Evolutionary conservation across 768 basidiomycete species (phyloP).

Genomic region (Clathrus columnatus): DNA sequence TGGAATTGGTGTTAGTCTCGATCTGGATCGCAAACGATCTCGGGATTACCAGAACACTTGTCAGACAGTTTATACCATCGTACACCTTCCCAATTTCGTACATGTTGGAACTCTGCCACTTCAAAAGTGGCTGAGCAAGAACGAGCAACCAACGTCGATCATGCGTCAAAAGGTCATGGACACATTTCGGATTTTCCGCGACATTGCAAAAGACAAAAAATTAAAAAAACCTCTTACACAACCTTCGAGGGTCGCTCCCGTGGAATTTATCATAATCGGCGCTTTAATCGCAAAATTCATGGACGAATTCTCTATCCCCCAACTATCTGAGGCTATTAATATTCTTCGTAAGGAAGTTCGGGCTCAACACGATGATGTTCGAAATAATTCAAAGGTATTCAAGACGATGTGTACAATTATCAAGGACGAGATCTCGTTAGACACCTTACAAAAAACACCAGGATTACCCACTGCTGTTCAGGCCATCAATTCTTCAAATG

Average conservation of each 20-base stretch:
- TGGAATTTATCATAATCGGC: constrained; percentile 55
- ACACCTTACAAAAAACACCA: not conserved
- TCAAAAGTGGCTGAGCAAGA: constrained; percentile 45
- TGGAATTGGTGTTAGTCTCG: constrained; percentile 29
- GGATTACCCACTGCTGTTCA: not conserved
- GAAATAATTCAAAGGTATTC: constrained; percentile 7
- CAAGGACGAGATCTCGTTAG: not conserved
- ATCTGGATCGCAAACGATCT: constrained; percentile 46
- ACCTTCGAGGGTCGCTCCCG: constrained; percentile 48
- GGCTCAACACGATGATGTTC: constrained; percentile 2
- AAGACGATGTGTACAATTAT: constrained; percentile 3
- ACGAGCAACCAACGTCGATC: constrained; percentile 21
- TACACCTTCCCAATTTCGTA: constrained; percentile 26
- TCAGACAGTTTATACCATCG: constrained; percentile 43
- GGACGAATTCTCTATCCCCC: constrained; percentile 25
- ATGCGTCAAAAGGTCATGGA: constrained; percentile 29
- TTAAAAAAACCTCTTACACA: constrained; percentile 31
- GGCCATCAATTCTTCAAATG: not conserved
- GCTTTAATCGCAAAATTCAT: constrained; percentile 44
- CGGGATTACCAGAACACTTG: constrained; percentile 52
- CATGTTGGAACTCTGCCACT: constrained; percentile 24
- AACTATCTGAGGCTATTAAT: constrained; percentile 35
- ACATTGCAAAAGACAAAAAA: constrained; percentile 32
- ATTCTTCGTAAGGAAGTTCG: constrained; percentile 5
- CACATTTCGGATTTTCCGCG: constrained; percentile 40